A percentile compares a stretch with the other conserved stretches of the same genome.
phyloP scores from a whole-genome alignment of 345 rosid genomes.

The Nephelium lappaceum region DNA sequence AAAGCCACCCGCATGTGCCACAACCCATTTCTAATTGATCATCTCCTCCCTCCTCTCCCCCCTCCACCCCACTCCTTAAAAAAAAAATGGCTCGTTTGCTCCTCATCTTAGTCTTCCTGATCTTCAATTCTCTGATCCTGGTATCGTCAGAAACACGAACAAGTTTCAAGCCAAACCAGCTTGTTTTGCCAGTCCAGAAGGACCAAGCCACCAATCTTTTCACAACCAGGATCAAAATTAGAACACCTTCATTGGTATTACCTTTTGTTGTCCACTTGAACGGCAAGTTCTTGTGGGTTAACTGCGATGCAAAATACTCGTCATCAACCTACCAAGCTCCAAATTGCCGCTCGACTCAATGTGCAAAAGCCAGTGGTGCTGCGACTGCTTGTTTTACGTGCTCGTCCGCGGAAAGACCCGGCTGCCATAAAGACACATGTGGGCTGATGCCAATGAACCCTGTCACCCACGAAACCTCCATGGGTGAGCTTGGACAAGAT shows the following conservation, averaged over 20 bases:
- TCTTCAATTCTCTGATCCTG: constrained; percentile 2
- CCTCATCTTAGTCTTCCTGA: constrained; percentile 1
- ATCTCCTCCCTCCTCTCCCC: too few species aligned
- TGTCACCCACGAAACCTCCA: constrained; percentile 17
- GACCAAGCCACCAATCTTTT: constrained; percentile 33
- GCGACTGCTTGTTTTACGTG: background rate
- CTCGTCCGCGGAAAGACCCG: constrained; percentile 27
- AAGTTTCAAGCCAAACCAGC: constrained; percentile 3
- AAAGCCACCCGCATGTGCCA: too few species aligned
- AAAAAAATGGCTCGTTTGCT: constrained; percentile 19
- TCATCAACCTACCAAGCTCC: constrained; percentile 41
- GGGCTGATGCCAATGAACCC: constrained; percentile 38
- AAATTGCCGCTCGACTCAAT: constrained; percentile 34
- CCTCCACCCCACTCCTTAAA: too few species aligned
- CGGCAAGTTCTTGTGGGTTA: constrained; percentile 28
- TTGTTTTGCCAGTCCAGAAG: constrained; percentile 24
- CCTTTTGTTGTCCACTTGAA: constrained; percentile 31
- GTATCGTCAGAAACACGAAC: background rate
- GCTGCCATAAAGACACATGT: constrained; percentile 49
- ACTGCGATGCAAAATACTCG: constrained; percentile 27
- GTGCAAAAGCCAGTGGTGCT: constrained; percentile 22
- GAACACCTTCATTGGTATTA: constrained; percentile 26
- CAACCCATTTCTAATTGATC: too few species aligned
- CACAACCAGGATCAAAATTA: constrained; percentile 23
- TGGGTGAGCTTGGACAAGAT: constrained; percentile 42